Evolutionary conservation across 352 stramenopile genomes (phyloP), one percentile per base, ranked within the genome.

Genomic region (Thalassiosira ordinaria): DNA sequence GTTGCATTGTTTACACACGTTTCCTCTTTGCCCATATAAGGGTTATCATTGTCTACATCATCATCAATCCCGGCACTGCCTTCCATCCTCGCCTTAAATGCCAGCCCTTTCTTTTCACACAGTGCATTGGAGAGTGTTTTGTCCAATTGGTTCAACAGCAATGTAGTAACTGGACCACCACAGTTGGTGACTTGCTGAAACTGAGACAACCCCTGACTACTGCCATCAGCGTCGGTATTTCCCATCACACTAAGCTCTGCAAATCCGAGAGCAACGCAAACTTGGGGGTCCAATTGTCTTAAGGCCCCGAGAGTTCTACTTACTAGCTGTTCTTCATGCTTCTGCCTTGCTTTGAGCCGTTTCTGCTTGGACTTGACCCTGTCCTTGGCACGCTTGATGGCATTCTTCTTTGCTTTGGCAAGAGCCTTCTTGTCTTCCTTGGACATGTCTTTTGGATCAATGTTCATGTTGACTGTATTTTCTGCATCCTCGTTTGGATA

Each of bases 311-410:
- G 51, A n/a, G 75, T 69, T 33, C 80, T 63, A 51, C 31, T 29
- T 9, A 49, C n/a, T 2, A 89, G 59, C 35, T 44, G 18, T 52
- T 88, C 51, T 41, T 89, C 71, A 27, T 81, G 65, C 29, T 86
- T 88, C 4, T 66, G 27, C 29, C 75, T 83, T 0, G 59, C 71
- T 63, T 80, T 89, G 26, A 84, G 29, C 11, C 26, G 22, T 65
- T 86, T 86, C 9, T 73, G 47, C 51, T 85, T 83, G 6, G 76
- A 80, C 37, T 86, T 88, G 3, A 60, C 55, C 7, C 63, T 84
- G 27, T 77, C 65, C 35, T 73, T 74, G 7, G 57, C 61, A n/a
- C 49, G 52, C 47, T 84, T 84, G 0, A 39, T 55, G 16, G 61
- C 46, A 7, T 33, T 18, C 35, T 84, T 84, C 35, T 80, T 81